phyloP scores from a whole-genome alignment of 352 stramenopile genomes.

The Pythium biforme region DNA sequence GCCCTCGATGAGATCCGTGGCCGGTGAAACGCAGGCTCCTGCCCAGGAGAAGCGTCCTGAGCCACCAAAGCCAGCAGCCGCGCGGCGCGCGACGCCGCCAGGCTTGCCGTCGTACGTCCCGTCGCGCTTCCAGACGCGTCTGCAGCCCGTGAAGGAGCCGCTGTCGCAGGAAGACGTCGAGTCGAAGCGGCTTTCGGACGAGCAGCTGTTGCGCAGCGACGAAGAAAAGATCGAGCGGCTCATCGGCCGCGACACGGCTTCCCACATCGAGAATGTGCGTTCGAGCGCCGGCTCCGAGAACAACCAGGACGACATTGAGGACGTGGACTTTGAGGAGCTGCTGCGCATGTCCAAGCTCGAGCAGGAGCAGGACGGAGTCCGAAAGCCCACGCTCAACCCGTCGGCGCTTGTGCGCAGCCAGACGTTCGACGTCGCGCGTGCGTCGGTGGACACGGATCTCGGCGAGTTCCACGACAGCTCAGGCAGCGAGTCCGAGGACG shows the following conservation, averaged over 20 bases:
- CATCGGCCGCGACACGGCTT: slow-evolving; percentile 6
- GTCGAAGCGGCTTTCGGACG: slow-evolving; percentile 15
- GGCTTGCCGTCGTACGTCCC: slow-evolving; percentile 26
- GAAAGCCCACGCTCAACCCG: not conserved
- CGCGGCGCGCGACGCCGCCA: slow-evolving; percentile 2
- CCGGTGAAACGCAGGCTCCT: not conserved
- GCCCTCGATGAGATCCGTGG: not conserved
- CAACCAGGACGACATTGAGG: slow-evolving; percentile 21
- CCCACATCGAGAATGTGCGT: not conserved
- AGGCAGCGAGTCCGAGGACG: slow-evolving; percentile 23
- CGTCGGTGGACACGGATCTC: slow-evolving; percentile 9
- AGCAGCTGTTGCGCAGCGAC: slow-evolving; percentile 15
- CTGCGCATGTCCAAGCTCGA: slow-evolving; percentile 23
- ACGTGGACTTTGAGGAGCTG: slow-evolving; percentile 29
- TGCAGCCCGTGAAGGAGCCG: slow-evolving; percentile 11
- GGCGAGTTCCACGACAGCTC: slow-evolving; percentile 24
- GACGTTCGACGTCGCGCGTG: slow-evolving; percentile 11
- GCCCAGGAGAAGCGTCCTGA: not conserved
- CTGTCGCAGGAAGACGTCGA: slow-evolving; percentile 5
- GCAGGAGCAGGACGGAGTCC: slow-evolving; percentile 8
- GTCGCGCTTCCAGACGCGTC: slow-evolving; percentile 22
- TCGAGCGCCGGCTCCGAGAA: not conserved
- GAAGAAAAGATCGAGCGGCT: slow-evolving; percentile 16
- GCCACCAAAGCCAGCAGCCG: not conserved
- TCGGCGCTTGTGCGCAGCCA: slow-evolving; percentile 14